Base-by-base conservation (phyloP, 228 moss, liverwort and hornwort genomes). In the Sphagnum magellanicum region DNA sequence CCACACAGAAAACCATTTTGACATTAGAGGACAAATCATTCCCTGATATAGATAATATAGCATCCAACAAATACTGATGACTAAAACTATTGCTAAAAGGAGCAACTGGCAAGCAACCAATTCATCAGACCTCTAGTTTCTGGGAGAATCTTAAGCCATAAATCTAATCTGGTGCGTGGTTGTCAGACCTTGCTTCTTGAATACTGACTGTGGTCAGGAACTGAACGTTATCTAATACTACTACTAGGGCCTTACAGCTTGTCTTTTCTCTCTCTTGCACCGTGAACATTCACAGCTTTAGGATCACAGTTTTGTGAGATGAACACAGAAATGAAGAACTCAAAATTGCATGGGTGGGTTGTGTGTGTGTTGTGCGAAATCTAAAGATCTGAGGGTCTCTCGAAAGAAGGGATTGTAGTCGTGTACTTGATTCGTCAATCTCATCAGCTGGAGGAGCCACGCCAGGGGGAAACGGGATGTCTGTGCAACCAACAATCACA, bases 401-500 rank as follows among this genome's bases (percentile, higher is more conserved):
- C 3, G 51, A n/a, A 58, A 48, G 50, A n/a, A 62, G 58, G 48
- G 16, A 67, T 15, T 16, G 66, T 58, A 57, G 61, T n/a, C 60
- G 66, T 78, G 49, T 78, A 93, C 93, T 97, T 75, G 91, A 74
- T 86, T 97, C 97, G 59, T 97, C 97, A 53, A 90, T 85, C 66
- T 97, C 97, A 74, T 97, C 97, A n/a, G 89, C 86, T 50, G 89
- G 88, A 83, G 93, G 88, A 68, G 78, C 83, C 60, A 97, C 83
- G 58, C 88, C 91, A 16, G 89, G 73, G 63, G 97, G 97, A 75
- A 97, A 88, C 16, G 93, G 88, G 13, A 97, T 90, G 72, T 93
- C 93, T 93, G 89, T 65, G 13, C 77, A 7, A 77, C 12, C 51
- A 71, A 62, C 15, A 51, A 12, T 32, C 32, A 32, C 10, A 72